Conservation (phyloP, 352 stramenopile genomes). For the Blastocystis sp. region DNA sequence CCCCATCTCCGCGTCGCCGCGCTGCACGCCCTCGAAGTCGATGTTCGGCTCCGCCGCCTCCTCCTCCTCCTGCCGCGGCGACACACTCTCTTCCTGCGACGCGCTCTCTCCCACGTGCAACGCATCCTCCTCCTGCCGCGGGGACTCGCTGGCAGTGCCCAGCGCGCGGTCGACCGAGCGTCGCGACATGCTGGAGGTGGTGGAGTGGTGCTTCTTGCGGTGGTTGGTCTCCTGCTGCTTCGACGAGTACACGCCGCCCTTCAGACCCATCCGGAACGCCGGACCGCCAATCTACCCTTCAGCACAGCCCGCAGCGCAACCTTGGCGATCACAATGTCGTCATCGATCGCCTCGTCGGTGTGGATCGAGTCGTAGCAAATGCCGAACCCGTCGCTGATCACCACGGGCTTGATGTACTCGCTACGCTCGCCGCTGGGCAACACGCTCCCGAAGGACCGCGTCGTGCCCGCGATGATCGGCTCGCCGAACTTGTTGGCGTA, state of each 20-base stretch:
- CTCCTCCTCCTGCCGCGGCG: background rate
- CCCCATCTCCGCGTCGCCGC: slow-evolving; percentile 98
- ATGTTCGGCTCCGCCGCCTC: slow-evolving; percentile 84
- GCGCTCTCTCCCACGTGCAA: no score
- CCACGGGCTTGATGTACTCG: slow-evolving; percentile 99
- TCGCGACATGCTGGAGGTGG: slow-evolving; percentile 17
- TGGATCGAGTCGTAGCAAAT: slow-evolving; percentile 88
- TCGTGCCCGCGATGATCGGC: slow-evolving; percentile 95
- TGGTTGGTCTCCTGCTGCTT: slow-evolving; percentile 82
- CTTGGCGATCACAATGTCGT: slow-evolving; percentile 95
- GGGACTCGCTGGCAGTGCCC: background rate
- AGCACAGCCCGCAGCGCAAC: slow-evolving; percentile 20
- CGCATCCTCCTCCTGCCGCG: background rate
- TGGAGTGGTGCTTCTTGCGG: slow-evolving; percentile 45
- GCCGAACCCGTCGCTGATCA: slow-evolving; percentile 96
- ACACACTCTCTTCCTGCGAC: no score
- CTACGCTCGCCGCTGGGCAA: slow-evolving; percentile 88
- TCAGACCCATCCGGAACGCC: slow-evolving; percentile 97
- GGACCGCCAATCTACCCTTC: slow-evolving; percentile 83
- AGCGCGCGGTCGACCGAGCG: background rate
- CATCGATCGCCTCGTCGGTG: slow-evolving; percentile 87
- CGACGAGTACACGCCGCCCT: slow-evolving; percentile 90
- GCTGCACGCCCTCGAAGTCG: slow-evolving; percentile 98
- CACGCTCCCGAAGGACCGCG: slow-evolving; percentile 91
- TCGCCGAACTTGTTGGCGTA: slow-evolving; percentile 99